phyloP scores from a whole-genome alignment of 2,329 filamentous ascomycete species.

The Fusarium dimerum region DNA sequence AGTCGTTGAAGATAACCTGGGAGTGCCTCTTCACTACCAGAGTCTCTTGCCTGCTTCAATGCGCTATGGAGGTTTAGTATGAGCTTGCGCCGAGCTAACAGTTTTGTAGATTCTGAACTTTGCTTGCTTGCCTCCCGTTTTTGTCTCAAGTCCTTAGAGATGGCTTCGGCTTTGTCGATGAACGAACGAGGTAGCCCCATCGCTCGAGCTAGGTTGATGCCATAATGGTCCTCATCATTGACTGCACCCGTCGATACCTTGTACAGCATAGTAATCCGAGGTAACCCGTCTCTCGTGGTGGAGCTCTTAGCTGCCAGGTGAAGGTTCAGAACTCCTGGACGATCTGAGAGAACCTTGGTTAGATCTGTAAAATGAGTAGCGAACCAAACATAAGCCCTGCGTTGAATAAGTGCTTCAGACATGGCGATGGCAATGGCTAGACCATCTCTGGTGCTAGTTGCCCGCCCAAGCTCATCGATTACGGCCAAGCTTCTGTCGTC shows the following conservation, averaged over 20 bases:
- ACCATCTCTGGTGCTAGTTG: conserved; percentile 86
- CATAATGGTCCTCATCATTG: conserved; percentile 71
- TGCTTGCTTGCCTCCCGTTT: conserved; percentile 60
- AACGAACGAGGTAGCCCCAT: conserved; percentile 71
- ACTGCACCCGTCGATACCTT: conserved; percentile 73
- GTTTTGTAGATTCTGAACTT: conserved; percentile 56
- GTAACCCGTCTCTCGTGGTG: conserved; percentile 46
- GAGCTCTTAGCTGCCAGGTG: conserved; percentile 74
- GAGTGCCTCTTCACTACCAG: conserved; percentile 63
- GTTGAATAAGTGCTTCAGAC: conserved; percentile 82
- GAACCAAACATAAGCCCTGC: conserved; percentile 82
- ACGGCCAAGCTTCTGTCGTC: conserved; percentile 76
- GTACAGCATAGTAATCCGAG: conserved; percentile 84
- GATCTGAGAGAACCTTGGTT: conserved; percentile 71
- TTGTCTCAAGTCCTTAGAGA: conserved; percentile 63
- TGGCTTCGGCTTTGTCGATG: conserved; percentile 65
- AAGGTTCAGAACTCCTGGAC: conserved; percentile 78
- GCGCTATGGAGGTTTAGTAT: conserved; percentile 73
- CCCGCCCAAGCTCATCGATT: conserved; percentile 88
- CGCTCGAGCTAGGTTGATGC: conserved; percentile 75
- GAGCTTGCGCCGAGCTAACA: conserved; percentile 68
- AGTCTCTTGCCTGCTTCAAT: conserved; percentile 66
- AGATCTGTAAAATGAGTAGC: conserved; percentile 90
- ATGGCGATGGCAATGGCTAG: conserved; percentile 88
- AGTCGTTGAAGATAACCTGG: conserved; percentile 33